Conservation (phyloP, 495 filamentous ascomycete genomes). For the Lindgomyces ingoldianus region DNA sequence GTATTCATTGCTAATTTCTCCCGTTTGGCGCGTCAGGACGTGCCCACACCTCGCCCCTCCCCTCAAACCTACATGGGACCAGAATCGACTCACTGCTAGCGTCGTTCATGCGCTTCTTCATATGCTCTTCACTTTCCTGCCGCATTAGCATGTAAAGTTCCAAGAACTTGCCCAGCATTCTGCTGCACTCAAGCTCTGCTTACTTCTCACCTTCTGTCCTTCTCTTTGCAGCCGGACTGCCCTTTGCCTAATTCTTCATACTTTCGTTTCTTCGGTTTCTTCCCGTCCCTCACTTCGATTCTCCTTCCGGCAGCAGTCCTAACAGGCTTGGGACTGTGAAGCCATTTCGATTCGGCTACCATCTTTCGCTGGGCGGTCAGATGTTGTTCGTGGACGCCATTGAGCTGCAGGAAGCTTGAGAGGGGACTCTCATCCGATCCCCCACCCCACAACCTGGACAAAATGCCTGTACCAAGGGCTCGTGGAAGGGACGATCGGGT, state of each 20-base stretch:
- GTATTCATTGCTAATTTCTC: constrained; percentile 17
- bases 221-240: constrained; percentile 39
- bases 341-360: constrained; percentile 7
- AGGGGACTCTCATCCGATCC: constrained; percentile 14
- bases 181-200: constrained; percentile 18
- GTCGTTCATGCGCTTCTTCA: constrained; percentile 36
- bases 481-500: constrained; percentile 25
- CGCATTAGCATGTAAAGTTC: constrained; percentile 27
- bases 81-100: constrained; percentile 34
- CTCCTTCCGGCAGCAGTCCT: constrained; percentile 28
- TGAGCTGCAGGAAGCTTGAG: constrained; percentile 34
- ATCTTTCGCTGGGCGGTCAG: constrained; percentile 24
- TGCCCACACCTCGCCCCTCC: constrained; percentile 10
- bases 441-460: constrained; percentile 4
- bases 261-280: constrained; percentile 13
- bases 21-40: constrained; percentile 6
- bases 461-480: constrained; percentile 31
- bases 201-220: constrained; percentile 27
- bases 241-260: constrained; percentile 35
- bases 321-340: constrained; percentile 33
- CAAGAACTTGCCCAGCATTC: constrained; percentile 34
- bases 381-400: constrained; percentile 32
- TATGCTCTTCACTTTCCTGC: constrained; percentile 31
- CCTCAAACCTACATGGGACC: constrained; percentile 35
- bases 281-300: constrained; percentile 1